Evolutionary conservation across 495 filamentous ascomycete species (phyloP), one percentile per base, ranked within the genome.

Genomic region (Xylaria palmicola): DNA sequence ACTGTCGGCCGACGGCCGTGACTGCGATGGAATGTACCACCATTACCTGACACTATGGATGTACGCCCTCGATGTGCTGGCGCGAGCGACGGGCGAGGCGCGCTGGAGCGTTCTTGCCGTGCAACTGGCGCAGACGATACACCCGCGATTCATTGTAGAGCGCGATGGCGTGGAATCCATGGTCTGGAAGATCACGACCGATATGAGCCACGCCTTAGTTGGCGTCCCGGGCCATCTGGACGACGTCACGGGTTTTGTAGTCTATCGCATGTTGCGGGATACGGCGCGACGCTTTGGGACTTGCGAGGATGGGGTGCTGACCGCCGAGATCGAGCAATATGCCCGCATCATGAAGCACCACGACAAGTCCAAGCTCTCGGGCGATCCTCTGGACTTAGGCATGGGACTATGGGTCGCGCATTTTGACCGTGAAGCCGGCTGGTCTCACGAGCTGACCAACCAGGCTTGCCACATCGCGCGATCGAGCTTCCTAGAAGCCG

Each of bases 31-130:
- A 3, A 85, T 88, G 65, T 89, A 89, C 50, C 85, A 88, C 56
- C 86, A 89, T 60, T 90, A 88, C 64, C 71, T 89, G 9, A 88
- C 85, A 0, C 64, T 90, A 2, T 90, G 86, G 86, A 87, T 88
- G 85, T 90, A 88, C 63, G 86, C 85, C 0, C 72, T 89, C 3
- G 88, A 88, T 68, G 77, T 86, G 5, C 74, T 87, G 39, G 72
- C 81, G 0, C 44, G 81, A 10, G 86, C 83, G 12, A 79, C 78
- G 4, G 74, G 75, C 0, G 79, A 88, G 34, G 51, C 65, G 17
- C 49, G 45, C 1, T 88, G 83, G 59, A 88, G 87, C 59, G 60
- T 66, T 3, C 78, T 80, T 36, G 86, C 85, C 0, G 71, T 88
- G 8, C 72, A 79, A 56, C 73, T 90, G 12, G 85, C 85, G 20